A percentile compares a stretch with the other conserved stretches of the same genome.
Conservation (phyloP, 331 rosid species). For the Saraca asoca region DNA sequence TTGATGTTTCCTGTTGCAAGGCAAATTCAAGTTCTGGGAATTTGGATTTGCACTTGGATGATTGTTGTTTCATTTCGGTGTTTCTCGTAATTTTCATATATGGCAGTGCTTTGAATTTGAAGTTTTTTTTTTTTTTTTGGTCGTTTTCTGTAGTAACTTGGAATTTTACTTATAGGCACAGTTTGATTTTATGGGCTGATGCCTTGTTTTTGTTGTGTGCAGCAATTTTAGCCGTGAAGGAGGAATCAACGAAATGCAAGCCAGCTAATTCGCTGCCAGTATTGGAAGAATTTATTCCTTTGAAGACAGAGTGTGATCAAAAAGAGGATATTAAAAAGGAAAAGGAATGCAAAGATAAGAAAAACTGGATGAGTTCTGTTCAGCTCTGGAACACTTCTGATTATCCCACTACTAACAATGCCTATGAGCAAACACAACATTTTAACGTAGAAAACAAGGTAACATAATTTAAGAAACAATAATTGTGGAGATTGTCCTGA, state of each 20-base stretch:
- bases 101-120: not conserved
- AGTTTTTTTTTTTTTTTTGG: not conserved
- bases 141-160: not conserved
- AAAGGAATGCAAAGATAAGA: conserved; percentile 74
- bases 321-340: conserved; percentile 42
- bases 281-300: conserved; percentile 82
- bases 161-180: not conserved
- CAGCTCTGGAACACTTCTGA: conserved; percentile 81
- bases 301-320: conserved; percentile 64
- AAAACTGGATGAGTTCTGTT: conserved; percentile 97
- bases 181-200: conserved; percentile 2
- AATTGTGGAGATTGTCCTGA: not conserved
- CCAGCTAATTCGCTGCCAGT: conserved; percentile 53
- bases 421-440: conserved; percentile 31
- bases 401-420: conserved; percentile 31
- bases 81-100: too few species aligned
- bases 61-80: not conserved
- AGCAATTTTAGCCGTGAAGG: conserved; percentile 71
- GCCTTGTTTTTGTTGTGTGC: conserved; percentile 12
- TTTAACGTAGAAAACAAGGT: conserved; percentile 43
- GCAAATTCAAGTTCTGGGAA: conserved; percentile 11
- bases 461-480: conserved; percentile 10
- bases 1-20: too few species aligned
- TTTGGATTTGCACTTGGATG: conserved; percentile 15
- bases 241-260: conserved; percentile 56